These are phyloP conservation scores for Amanita polypyramis DNA, from an alignment of 768 basidiomycete species.

Conservation along the genomic window DNA sequence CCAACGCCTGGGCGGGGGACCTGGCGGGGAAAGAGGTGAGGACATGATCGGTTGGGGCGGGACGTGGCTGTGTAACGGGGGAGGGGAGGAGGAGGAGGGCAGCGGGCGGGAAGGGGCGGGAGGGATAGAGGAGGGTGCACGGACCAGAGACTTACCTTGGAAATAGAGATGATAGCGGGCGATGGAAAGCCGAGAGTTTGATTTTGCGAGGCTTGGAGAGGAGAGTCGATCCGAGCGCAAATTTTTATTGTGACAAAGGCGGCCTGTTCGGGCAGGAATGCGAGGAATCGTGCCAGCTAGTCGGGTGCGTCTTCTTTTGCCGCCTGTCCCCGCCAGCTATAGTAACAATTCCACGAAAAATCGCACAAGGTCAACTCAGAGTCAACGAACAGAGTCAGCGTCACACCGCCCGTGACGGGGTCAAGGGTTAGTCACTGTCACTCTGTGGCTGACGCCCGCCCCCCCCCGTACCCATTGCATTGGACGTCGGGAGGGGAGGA, in stretches of 20 bases:
- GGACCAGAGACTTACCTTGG: slow-evolving; percentile 7
- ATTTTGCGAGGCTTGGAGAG: slow-evolving; percentile 4
- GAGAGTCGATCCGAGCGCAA: not conserved
- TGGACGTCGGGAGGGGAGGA: not conserved
- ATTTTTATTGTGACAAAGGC: not conserved
- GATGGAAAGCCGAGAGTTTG: slow-evolving; percentile 8
- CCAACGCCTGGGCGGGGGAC: slow-evolving; percentile 1
- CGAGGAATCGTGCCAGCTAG: not conserved
- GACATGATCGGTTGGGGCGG: slow-evolving; percentile 7
- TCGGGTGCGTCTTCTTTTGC: slow-evolving; percentile 6
- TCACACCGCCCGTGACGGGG: slow-evolving; percentile 9
- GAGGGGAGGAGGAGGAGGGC: not conserved
- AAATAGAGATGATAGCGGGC: slow-evolving; percentile 1
- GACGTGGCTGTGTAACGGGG: slow-evolving; percentile 6
- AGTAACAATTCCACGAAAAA: slow-evolving; percentile 10
- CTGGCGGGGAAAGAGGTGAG: slow-evolving; percentile 6
- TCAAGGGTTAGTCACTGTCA: slow-evolving; percentile 10
- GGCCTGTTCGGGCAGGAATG: not conserved
- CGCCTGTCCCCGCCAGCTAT: slow-evolving; percentile 9
- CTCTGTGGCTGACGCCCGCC: slow-evolving; percentile 1
- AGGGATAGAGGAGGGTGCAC: slow-evolving; percentile 9
- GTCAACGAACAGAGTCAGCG: slow-evolving; percentile 9
- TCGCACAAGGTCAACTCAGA: slow-evolving; percentile 7
- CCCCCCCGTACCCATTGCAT: not conserved
- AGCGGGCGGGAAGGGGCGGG: slow-evolving; percentile 7